These are phyloP conservation scores for Monosporascus sp. DNA, from an alignment of 2,329 filamentous ascomycete genomes.

Conservation along the genomic window DNA sequence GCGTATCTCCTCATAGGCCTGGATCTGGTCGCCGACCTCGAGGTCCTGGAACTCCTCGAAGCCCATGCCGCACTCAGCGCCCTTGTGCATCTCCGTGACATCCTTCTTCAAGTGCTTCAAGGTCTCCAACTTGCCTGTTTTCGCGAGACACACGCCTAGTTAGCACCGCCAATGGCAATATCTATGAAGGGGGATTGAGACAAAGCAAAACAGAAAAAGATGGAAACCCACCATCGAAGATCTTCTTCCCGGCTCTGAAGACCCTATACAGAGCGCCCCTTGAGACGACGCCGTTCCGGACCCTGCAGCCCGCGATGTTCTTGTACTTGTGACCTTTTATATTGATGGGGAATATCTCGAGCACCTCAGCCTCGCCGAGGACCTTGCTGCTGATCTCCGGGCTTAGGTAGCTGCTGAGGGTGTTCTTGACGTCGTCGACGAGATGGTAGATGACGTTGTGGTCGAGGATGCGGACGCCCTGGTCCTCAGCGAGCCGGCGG, in stretches of 20 bases:
- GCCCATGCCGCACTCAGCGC: slow-evolving; percentile 85
- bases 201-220: background rate
- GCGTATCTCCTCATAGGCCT: slow-evolving; percentile 74
- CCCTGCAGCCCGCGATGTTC: slow-evolving; percentile 80
- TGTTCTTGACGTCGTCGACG: slow-evolving; percentile 64
- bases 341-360: slow-evolving; percentile 79
- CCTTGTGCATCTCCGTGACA: slow-evolving; percentile 82
- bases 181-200: slow-evolving; percentile 1
- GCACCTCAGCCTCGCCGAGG: slow-evolving; percentile 80
- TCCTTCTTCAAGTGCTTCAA: slow-evolving; percentile 94
- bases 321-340: slow-evolving; percentile 64
- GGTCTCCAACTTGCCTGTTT: slow-evolving; percentile 66
- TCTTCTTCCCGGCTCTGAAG: slow-evolving; percentile 59
- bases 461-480: slow-evolving; percentile 73
- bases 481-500: slow-evolving; percentile 60
- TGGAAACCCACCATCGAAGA: slow-evolving; percentile 72
- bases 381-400: slow-evolving; percentile 65
- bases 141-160: too few relatives aligned
- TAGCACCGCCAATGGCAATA: background rate
- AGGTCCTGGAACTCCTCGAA: slow-evolving; percentile 79
- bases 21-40: slow-evolving; percentile 75
- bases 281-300: slow-evolving; percentile 72
- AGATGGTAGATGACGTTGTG: slow-evolving; percentile 84
- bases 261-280: slow-evolving; percentile 64
- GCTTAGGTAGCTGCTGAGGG: slow-evolving; percentile 65